A percentile compares a stretch with the other conserved stretches of the same genome.
These are phyloP conservation scores for Pyrenopolyporus hunteri DNA, from an alignment of 495 filamentous ascomycete species.

Conservation along the genomic window DNA sequence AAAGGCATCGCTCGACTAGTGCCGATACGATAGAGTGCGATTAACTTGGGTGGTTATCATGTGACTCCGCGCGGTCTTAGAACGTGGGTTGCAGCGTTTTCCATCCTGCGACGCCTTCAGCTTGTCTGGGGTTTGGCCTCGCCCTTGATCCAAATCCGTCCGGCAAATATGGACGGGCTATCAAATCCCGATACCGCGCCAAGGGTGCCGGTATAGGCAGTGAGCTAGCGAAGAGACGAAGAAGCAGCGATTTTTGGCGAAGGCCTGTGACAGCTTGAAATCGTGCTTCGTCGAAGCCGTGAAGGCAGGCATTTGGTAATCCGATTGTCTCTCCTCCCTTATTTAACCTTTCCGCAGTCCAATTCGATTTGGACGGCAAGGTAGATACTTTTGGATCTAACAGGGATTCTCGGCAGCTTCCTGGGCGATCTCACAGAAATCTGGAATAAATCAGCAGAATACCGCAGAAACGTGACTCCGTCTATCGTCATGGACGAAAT, in stretches of 20 bases:
- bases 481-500: too few relatives aligned
- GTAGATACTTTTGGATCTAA: too few relatives aligned
- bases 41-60: too few relatives aligned
- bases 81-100: conserved; percentile 6
- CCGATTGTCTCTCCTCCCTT: background rate
- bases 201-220: background rate
- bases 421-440: too few relatives aligned
- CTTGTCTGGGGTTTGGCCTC: conserved; percentile 2
- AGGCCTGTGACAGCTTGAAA: background rate
- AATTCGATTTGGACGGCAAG: too few relatives aligned
- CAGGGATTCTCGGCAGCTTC: too few relatives aligned
- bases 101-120: conserved; percentile 23
- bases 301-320: conserved; percentile 5
- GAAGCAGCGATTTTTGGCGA: background rate
- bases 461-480: too few relatives aligned
- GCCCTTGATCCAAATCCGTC: background rate
- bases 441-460: background rate
- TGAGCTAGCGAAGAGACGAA: background rate
- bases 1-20: background rate
- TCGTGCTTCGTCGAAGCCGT: background rate
- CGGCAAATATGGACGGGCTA: conserved; percentile 5
- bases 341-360: too few relatives aligned
- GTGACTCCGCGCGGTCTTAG: too few relatives aligned
- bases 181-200: background rate
- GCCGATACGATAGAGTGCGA: background rate